These are phyloP conservation scores for Nakataea oryzae DNA, from an alignment of 2,329 filamentous ascomycete genomes.

Conservation along the genomic window DNA sequence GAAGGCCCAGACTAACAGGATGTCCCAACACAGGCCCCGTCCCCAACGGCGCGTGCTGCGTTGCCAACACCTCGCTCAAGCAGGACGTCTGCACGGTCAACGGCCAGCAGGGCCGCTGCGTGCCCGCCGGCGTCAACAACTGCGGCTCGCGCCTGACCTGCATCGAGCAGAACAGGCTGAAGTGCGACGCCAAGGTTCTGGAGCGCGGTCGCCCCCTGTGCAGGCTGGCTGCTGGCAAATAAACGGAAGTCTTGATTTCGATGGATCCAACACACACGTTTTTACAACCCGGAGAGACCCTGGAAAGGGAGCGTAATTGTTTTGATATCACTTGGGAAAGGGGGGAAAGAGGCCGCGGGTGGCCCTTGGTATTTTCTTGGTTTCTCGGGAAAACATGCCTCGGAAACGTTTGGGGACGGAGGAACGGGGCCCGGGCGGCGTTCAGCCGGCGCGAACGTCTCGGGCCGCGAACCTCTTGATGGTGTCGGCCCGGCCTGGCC, in stretches of 20 bases:
- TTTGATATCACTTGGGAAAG: background rate
- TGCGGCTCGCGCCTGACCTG: slow-evolving; percentile 20
- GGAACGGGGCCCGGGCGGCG: too few relatives aligned
- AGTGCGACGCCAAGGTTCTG: slow-evolving; percentile 14
- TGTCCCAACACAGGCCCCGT: slow-evolving; percentile 11
- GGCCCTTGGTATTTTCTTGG: background rate
- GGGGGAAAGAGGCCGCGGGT: background rate
- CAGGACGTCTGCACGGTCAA: slow-evolving; percentile 23
- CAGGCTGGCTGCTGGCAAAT: background rate
- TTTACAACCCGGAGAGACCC: background rate
- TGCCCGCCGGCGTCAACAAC: slow-evolving; percentile 21
- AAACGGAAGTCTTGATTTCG: background rate
- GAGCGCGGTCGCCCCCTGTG: slow-evolving; percentile 15
- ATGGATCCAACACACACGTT: background rate
- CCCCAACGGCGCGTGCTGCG: slow-evolving; percentile 22
- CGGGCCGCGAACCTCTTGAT: background rate
- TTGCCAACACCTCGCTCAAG: slow-evolving; percentile 22
- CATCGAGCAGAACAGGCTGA: slow-evolving; percentile 16
- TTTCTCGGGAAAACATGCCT: background rate
- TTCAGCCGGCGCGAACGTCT: too few relatives aligned
- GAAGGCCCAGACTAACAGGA: background rate
- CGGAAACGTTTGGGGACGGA: background rate
- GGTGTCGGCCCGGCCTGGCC: background rate
- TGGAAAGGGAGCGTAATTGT: background rate
- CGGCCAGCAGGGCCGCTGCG: slow-evolving; percentile 21